Evolutionary conservation across 768 basidiomycete genomes (phyloP), one percentile per base, ranked within the genome.

Genomic region (Suillus fuscotomentosus): DNA sequence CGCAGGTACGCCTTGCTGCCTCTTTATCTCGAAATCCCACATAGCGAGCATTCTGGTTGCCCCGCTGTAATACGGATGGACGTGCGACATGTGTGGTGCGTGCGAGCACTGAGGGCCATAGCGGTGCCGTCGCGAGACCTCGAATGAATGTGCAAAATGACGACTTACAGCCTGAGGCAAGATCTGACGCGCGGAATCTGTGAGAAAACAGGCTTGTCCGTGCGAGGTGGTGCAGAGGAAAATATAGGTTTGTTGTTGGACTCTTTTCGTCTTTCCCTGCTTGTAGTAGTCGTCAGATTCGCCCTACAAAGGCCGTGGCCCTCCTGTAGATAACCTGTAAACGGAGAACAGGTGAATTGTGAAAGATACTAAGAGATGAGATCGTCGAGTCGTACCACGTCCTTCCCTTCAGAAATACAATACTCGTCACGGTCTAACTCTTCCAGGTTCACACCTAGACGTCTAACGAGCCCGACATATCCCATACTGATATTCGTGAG

Each of bases 341-440:
- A 54, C 14, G 17, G 13, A 34, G 54, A 15, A 59, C 1, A n/a
- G 24, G 41, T 8, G 20, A 72, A 69, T 45, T 60, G 66, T 50
- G 67, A 82, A 83, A 77, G 24, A 27, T 78, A 88, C 91, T 60
- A 82, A 79, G 27, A 27, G 27, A 27, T 27, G 71, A 94, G 75
- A 71, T 92, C 91, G 73, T 92, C 91, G 13, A 86, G 80, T 75
- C 7, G 87, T 27, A 27, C 27, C 86, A 73, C 92, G 69, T 94
- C 92, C 69, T 79, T 80, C 22, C 84, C 91, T 74, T 94, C 92
- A 1, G 84, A 79, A n/a, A 76, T 72, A 60, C 81, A 83, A 69
- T 90, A 92, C 63, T 89, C 88, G 31, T n/a, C n/a, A n/a, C n/a
- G n/a, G n/a, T 71, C 77, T 61, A 95, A 77, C 72, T 95, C 92